Percentiles rank a stretch among this genome's conserved stretches.
These are phyloP conservation scores for Knoxdaviesia capensis DNA, from an alignment of 2,329 filamentous ascomycete genomes.

Conservation along the genomic window DNA sequence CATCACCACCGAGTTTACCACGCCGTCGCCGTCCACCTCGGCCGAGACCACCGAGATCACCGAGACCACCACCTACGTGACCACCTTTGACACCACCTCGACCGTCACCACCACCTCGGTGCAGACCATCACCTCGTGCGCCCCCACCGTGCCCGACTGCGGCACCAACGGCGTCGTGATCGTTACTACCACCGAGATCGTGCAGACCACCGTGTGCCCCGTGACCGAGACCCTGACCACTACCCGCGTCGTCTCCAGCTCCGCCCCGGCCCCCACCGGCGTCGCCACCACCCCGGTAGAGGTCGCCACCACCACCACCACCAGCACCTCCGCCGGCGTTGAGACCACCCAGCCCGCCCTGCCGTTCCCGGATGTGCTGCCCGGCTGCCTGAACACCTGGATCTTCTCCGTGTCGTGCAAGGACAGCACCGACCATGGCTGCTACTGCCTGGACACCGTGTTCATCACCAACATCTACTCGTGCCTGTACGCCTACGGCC, in stretches of 20 bases:
- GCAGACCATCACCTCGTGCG: constrained; percentile 29
- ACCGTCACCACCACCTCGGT: constrained; percentile 29
- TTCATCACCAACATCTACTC: constrained; percentile 65
- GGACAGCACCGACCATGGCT: constrained; percentile 63
- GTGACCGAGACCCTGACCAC: constrained; percentile 27
- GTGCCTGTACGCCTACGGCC: constrained; percentile 63
- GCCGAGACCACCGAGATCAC: constrained; percentile 4
- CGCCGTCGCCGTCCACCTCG: constrained; percentile 4
- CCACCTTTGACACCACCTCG: constrained; percentile 23
- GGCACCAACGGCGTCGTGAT: constrained; percentile 21
- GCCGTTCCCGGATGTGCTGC: constrained; percentile 51
- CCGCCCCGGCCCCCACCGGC: constrained; percentile 7
- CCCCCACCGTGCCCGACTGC: constrained; percentile 26
- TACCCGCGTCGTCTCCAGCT: constrained; percentile 6
- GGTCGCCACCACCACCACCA: constrained; percentile 13
- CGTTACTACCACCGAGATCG: constrained; percentile 30
- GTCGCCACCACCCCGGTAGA: constrained; percentile 12
- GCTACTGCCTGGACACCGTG: constrained; percentile 66
- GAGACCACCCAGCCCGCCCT: constrained; percentile 15
- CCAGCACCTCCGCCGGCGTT: constrained; percentile 8
- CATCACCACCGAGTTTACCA: constrained; percentile 4
- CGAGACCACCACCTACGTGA: constrained; percentile 7
- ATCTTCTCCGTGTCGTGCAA: constrained; percentile 52
- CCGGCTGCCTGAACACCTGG: constrained; percentile 86
- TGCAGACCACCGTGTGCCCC: constrained; percentile 16